A percentile compares a stretch with the other conserved stretches of the same genome.
These are phyloP conservation scores for Avena sativa DNA, from an alignment of 176 grass and related monocot genomes.

Conservation along the genomic window DNA sequence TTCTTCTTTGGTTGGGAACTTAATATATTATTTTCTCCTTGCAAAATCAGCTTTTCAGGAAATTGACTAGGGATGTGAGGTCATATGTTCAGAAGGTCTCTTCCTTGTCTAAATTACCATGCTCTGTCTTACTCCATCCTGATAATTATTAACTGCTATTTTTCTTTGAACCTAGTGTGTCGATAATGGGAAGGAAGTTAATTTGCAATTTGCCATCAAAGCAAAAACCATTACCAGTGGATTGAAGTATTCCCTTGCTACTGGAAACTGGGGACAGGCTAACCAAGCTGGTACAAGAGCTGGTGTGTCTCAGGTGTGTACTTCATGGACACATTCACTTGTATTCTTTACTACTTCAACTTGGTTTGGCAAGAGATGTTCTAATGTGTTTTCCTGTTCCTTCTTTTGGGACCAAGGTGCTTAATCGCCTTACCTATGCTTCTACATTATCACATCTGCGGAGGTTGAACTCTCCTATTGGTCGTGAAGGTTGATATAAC, in stretches of 20 bases:
- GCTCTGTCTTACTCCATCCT: constrained; percentile 24
- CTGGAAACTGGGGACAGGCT: constrained; percentile 89
- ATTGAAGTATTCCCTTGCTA: constrained; percentile 89
- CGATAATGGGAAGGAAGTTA: constrained; percentile 98
- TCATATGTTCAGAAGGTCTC: constrained; percentile 99
- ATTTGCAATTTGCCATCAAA: constrained; percentile 99
- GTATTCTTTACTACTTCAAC: not conserved
- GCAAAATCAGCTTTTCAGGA: constrained; percentile 90
- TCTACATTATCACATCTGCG: constrained; percentile 97
- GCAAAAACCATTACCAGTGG: constrained; percentile 95
- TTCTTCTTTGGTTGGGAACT: not conserved
- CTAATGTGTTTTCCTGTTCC: constrained; percentile 7
- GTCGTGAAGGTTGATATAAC: constrained; percentile 81
- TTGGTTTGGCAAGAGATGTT: constrained; percentile 29
- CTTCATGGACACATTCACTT: constrained; percentile 22
- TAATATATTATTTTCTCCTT: constrained; percentile 28
- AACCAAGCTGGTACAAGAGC: constrained; percentile 96
- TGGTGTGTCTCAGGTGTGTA: constrained; percentile 91
- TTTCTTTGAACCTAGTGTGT: constrained; percentile 72
- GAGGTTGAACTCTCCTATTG: constrained; percentile 97
- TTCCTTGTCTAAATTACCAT: constrained; percentile 28
- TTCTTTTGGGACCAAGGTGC: constrained; percentile 64
- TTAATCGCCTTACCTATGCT: constrained; percentile 98
- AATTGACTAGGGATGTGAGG: constrained; percentile 95
- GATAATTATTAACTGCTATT: constrained; percentile 40